Evolutionary conservation across 2,329 filamentous ascomycete genomes (phyloP), one percentile per base, ranked within the genome.

Genomic region (Pyrenophora seminiperda): DNA sequence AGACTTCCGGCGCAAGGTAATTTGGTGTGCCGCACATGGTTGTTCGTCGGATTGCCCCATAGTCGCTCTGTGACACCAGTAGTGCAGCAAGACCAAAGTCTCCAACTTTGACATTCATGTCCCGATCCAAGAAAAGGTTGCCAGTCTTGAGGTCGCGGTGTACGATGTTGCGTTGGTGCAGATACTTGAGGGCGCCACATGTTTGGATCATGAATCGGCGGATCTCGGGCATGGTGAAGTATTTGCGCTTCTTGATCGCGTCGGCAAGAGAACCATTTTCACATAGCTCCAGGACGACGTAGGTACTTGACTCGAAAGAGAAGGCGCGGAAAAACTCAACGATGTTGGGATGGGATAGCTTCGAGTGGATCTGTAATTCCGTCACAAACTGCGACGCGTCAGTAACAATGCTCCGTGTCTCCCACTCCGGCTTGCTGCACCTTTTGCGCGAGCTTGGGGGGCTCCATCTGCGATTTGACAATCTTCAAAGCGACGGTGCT

Each of bases 71-170:
- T 7, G 92, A 95, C 36, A 97, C 86, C 48, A 97, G 80, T 63
- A 99, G 80, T 20, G 95, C 94, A 22, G 94, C 94, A 47, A 99
- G 81, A 3, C 94, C 94, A 76, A 99, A 99, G 73, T 99, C 94
- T 36, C 94, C 94, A 64, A 99, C 91, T 73, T 99, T 99, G 64
- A 96, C 88, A 67, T 99, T 96, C 93, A 99, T 97, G 61, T 91
- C 81, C 45, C 85, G 84, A 72, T 99, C 94, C 43, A 99, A 81
- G 67, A 99, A 99, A 61, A 99, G 87, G 72, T 99, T 99, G 40
- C 94, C 95, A 80, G 97, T 97, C 76, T 99, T 99, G 63, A 99
- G 76, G 74, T 99, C 94, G 41, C 94, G 86, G 74, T 99, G 94
- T 41, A 97, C 96, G 55, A 99, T 95, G 59, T 93, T 94, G 70